phyloP scores from a whole-genome alignment of 2,329 filamentous ascomycete genomes.

The Trichoderma sp. region DNA sequence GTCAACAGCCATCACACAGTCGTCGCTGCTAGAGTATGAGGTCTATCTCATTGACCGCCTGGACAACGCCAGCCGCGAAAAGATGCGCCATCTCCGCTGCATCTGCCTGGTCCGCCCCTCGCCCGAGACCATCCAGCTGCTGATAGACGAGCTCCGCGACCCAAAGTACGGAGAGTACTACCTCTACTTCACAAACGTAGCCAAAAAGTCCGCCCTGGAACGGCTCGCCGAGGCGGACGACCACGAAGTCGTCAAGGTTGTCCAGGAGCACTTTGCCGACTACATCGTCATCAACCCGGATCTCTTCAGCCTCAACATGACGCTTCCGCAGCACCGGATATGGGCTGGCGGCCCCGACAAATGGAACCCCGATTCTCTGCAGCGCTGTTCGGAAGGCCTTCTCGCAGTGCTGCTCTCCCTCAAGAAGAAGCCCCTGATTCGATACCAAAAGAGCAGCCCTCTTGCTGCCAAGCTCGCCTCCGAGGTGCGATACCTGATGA shows the following conservation, averaged over 20 bases:
- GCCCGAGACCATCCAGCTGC: slow-evolving; percentile 84
- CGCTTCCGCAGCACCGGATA: slow-evolving; percentile 71
- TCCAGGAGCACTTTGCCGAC: slow-evolving; percentile 96
- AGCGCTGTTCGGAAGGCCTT: slow-evolving; percentile 83
- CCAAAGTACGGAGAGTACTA: slow-evolving; percentile 98
- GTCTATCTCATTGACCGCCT: slow-evolving; percentile 97
- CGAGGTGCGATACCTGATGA: slow-evolving; percentile 89
- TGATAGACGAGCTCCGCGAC: slow-evolving; percentile 93
- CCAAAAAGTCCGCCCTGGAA: slow-evolving; percentile 94
- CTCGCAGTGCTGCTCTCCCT: slow-evolving; percentile 82
- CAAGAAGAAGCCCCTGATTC: slow-evolving; percentile 95
- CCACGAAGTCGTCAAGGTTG: slow-evolving; percentile 90
- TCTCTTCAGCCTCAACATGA: slow-evolving; percentile 78
- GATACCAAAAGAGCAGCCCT: slow-evolving; percentile 88
- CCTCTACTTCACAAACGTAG: slow-evolving; percentile 95
- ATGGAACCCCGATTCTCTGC: slow-evolving; percentile 89
- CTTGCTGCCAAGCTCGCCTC: slow-evolving; percentile 90
- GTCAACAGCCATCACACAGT: slow-evolving; percentile 94
- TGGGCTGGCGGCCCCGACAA: slow-evolving; percentile 81
- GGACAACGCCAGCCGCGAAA: slow-evolving; percentile 86
- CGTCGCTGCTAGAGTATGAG: slow-evolving; percentile 90
- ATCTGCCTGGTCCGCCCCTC: slow-evolving; percentile 92
- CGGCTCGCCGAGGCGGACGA: slow-evolving; percentile 94
- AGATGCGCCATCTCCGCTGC: slow-evolving; percentile 96
- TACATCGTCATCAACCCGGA: slow-evolving; percentile 95